Evolutionary conservation across 768 basidiomycete species (phyloP).

Genomic region (Flagelloscypha sp.): DNA sequence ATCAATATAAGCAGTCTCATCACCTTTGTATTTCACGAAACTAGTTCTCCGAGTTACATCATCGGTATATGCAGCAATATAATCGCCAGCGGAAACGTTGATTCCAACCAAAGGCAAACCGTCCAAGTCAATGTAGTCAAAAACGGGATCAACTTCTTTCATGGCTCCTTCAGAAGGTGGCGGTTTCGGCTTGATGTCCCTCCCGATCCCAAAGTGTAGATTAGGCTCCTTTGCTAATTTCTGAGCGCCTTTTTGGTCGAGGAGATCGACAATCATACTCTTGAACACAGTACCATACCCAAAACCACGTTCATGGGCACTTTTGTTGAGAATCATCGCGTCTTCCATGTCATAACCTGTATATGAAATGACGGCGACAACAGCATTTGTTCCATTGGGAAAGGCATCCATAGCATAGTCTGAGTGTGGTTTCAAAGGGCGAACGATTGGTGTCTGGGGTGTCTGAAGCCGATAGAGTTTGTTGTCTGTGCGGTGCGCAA

Average conservation of each 20-base stretch:
- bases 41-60: conserved; percentile 76
- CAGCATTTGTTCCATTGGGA: conserved; percentile 96
- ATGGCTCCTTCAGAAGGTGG: conserved; percentile 28
- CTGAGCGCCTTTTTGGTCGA: conserved; percentile 62
- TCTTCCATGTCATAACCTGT: conserved; percentile 99
- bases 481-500: conserved; percentile 93
- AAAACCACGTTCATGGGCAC: conserved; percentile 95
- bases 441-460: conserved; percentile 91
- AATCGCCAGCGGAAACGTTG: conserved; percentile 62
- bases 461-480: conserved; percentile 95
- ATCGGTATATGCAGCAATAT: conserved; percentile 81
- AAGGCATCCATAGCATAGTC: conserved; percentile 97
- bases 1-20: conserved; percentile 85
- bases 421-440: conserved; percentile 84
- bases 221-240: conserved; percentile 49
- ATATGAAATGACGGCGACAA: conserved; percentile 99
- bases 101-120: conserved; percentile 79
- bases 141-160: conserved; percentile 32
- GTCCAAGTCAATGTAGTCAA: conserved; percentile 63
- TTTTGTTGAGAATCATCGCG: conserved; percentile 99
- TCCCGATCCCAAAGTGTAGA: conserved; percentile 86
- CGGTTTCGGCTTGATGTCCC: conserved; percentile 52
- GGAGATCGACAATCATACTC: conserved; percentile 83
- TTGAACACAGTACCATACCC: conserved; percentile 97
- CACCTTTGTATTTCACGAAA: conserved; percentile 93